Percentiles rank a stretch among this genome's conserved stretches.
Evolutionary conservation across 495 filamentous ascomycete species (phyloP).

Genomic region (Xylaria nigripes): DNA sequence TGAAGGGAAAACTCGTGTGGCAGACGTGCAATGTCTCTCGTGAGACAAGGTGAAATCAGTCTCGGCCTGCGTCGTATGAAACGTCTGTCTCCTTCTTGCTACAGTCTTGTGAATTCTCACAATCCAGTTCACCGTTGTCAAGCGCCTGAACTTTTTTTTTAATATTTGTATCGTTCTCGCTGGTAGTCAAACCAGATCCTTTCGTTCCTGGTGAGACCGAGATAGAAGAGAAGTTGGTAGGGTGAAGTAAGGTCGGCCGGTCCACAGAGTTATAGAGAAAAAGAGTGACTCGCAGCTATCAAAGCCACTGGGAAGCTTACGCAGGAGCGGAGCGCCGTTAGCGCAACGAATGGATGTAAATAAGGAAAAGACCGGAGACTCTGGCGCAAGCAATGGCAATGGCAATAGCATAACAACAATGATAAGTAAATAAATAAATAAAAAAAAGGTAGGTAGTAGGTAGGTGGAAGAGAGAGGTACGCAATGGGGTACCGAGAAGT

Average conservation of each 20-base stretch:
- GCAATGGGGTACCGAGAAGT: too few species aligned
- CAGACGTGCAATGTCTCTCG: not conserved
- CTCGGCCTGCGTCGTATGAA: not conserved
- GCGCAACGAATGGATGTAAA: not conserved
- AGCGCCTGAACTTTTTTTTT: not conserved
- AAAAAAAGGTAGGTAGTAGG: not conserved
- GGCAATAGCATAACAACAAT: not conserved
- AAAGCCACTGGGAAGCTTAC: not conserved
- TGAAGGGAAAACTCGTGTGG: not conserved
- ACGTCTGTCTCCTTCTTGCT: not conserved
- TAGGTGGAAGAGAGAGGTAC: not conserved
- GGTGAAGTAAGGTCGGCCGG: not conserved
- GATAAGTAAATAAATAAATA: not conserved
- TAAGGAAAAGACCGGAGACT: not conserved
- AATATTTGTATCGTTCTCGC: not conserved
- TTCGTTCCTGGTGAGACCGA: not conserved
- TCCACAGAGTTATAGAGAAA: not conserved
- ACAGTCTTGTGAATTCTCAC: not conserved
- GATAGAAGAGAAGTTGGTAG: not conserved
- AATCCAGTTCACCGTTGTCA: not conserved
- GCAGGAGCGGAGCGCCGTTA: not conserved
- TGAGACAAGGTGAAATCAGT: slow-evolving; percentile 8
- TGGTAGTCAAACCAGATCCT: not conserved
- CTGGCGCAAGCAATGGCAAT: not conserved
- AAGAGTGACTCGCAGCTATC: slow-evolving; percentile 5